These are phyloP conservation scores for Akanthomyces dipterigenus DNA, from an alignment of 2,329 filamentous ascomycete species.

Conservation along the genomic window DNA sequence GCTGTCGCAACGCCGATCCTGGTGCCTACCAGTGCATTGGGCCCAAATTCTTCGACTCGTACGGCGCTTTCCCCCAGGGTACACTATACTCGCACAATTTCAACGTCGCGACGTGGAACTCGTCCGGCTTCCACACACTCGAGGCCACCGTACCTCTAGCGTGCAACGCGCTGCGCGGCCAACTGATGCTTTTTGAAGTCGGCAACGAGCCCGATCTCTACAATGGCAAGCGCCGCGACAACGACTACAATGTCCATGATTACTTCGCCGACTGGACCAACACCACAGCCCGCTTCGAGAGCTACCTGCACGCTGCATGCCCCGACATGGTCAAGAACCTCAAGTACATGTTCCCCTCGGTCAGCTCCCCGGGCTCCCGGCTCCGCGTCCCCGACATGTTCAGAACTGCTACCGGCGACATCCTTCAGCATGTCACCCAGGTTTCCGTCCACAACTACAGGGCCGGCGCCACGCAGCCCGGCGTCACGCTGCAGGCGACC, in stretches of 20 bases:
- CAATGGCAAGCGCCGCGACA: conserved; percentile 15
- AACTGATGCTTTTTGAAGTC: conserved; percentile 18
- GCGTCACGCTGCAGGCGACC: conserved; percentile 31
- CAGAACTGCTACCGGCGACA: conserved; percentile 23
- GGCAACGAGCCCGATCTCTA: conserved; percentile 21
- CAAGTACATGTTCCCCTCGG: conserved; percentile 17
- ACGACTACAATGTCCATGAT: conserved; percentile 13
- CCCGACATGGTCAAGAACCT: conserved; percentile 13
- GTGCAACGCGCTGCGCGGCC: conserved; percentile 19
- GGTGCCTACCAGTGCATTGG: conserved; percentile 21
- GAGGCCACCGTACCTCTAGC: conserved; percentile 18
- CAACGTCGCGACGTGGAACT: conserved; percentile 19
- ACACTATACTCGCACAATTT: conserved; percentile 19
- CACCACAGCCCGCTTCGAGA: conserved; percentile 14
- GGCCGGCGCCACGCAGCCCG: conserved; percentile 27
- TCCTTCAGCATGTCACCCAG: conserved; percentile 16
- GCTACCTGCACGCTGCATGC: conserved; percentile 13
- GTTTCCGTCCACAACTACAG: conserved; percentile 24
- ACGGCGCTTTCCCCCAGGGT: conserved; percentile 16
- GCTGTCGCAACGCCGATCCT: conserved; percentile 17
- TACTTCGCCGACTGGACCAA: conserved; percentile 18
- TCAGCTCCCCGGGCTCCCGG: conserved; percentile 15
- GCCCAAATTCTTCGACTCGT: conserved; percentile 19
- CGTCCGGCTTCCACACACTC: conserved; percentile 18
- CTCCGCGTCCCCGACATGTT: conserved; percentile 20